phyloP scores from a whole-genome alignment of 441 rosid species.

The Erysimum pusillum region DNA sequence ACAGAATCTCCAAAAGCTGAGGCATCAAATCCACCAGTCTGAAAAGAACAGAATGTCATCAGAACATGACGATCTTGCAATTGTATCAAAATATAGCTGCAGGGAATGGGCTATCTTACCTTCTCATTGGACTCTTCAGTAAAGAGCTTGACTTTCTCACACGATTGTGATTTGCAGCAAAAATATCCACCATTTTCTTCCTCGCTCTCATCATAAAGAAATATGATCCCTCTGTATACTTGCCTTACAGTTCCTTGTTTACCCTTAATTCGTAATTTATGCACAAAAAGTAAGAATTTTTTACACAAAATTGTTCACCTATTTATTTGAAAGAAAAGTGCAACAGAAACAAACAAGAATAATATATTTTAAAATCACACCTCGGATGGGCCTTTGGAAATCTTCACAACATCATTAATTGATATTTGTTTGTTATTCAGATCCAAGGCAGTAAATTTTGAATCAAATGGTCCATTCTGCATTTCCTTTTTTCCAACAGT shows the following conservation, averaged over 20 bases:
- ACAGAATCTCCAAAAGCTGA: constrained; percentile 65
- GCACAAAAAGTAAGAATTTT: constrained; percentile 19
- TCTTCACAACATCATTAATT: constrained; percentile 73
- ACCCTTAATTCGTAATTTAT: constrained; percentile 64
- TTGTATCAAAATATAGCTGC: constrained; percentile 11
- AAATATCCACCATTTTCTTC: constrained; percentile 84
- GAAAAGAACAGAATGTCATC: constrained; percentile 35
- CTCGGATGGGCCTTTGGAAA: constrained; percentile 86
- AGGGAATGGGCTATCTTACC: constrained; percentile 50
- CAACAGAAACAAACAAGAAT: constrained; percentile 25
- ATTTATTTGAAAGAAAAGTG: constrained; percentile 10
- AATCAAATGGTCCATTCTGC: constrained; percentile 71
- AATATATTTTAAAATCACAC: constrained; percentile 47
- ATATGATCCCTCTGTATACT: constrained; percentile 83
- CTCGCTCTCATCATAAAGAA: constrained; percentile 71
- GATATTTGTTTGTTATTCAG: constrained; percentile 65
- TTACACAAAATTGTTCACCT: constrained; percentile 13
- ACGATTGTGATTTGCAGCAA: constrained; percentile 77
- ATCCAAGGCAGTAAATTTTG: constrained; percentile 84
- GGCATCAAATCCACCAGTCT: constrained; percentile 69
- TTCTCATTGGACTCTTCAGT: constrained; percentile 58
- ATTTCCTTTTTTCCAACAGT: constrained; percentile 61
- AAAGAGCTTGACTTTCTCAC: constrained; percentile 77
- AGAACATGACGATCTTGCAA: constrained; percentile 24
- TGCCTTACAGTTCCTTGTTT: constrained; percentile 86